Evolutionary conservation across 1,284 basidiomycete genomes (phyloP), one percentile per base, ranked within the genome.

Genomic region (Sparassis latifolia): DNA sequence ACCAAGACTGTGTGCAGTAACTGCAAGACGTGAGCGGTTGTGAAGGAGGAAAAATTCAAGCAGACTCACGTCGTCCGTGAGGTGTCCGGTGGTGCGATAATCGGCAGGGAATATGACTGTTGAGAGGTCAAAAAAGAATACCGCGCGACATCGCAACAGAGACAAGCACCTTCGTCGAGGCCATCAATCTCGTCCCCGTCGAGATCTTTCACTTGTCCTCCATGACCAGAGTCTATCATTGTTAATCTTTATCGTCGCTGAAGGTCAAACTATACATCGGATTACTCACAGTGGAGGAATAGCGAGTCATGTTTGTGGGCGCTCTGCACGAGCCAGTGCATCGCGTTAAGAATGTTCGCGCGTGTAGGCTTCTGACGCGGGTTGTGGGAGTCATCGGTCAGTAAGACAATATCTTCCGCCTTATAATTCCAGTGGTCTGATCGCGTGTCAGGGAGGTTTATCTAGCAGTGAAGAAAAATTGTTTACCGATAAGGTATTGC

Each of bases 311-410:
- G 77, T 3, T 78, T 72, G 32, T 74, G 71, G 1, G 92, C 92
- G 53, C 76, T 82, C 30, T 72, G 68, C 2, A 95, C 89, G n/a
- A 96, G 79, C 92, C 92, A 95, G 42, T 73, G 74, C 89, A 94
- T 93, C 1, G 84, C 89, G 29, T 78, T 74, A n/a, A 91, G 62
- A 55, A 97, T 90, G 65, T 96, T 96, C 52, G 69, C 70, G 50
- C 78, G 73, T 0, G 91, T 95, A 0, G 93, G 93, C 38, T 77
- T 72, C 45, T 78, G 70, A 35, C 82, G 74, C 9, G 78, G 72
- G 59, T 86, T 75, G 2, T 62, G 64, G 1, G 76, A 69, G 53
- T 89, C 82, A 64, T 97, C 93, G 2, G 86, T 86, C 42, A 97
- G 75, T 48, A 93, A 62, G 38, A 91, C 80, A 42, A 95, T 87